Evolutionary conservation across 208 protist genomes (phyloP).

Genomic region (Porcisia deanei): DNA sequence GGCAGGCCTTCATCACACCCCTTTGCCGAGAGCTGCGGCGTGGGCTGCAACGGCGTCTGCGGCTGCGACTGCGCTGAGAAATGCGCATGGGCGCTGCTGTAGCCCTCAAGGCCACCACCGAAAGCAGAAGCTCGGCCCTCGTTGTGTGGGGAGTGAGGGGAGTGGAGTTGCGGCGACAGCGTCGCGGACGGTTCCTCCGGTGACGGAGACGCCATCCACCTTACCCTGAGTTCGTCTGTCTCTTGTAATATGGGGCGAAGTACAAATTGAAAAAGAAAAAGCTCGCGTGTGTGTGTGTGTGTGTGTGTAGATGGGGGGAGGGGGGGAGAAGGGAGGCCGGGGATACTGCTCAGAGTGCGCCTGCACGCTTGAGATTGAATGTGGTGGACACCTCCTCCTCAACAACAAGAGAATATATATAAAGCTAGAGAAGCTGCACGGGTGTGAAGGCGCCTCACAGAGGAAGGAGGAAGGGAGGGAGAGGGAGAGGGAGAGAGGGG

Average conservation of each 20-base stretch:
- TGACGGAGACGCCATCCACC: not conserved
- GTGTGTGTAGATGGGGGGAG: not conserved
- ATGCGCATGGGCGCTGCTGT: not conserved
- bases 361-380: too few relatives aligned
- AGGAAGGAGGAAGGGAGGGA: not conserved
- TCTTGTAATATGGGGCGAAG: not conserved
- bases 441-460: too few relatives aligned
- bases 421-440: too few relatives aligned
- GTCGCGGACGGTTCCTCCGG: slow-evolving; percentile 2
- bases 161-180: slow-evolving; percentile 15
- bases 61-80: not conserved
- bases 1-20: not conserved
- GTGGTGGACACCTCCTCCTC: too few relatives aligned
- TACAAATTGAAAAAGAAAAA: slow-evolving; percentile 1
- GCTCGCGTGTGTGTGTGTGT: too few relatives aligned
- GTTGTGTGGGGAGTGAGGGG: slow-evolving; percentile 16
- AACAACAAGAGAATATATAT: too few relatives aligned
- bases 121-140: slow-evolving; percentile 11
- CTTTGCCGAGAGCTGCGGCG: not conserved
- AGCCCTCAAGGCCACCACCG: slow-evolving; percentile 10
- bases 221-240: not conserved
- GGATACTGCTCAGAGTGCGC: too few relatives aligned
- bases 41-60: slow-evolving; percentile 5
- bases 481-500: too few relatives aligned
- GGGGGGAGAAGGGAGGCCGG: not conserved